Evolutionary conservation across 352 stramenopile genomes (phyloP).

Genomic region (Phytophthora litchii): DNA sequence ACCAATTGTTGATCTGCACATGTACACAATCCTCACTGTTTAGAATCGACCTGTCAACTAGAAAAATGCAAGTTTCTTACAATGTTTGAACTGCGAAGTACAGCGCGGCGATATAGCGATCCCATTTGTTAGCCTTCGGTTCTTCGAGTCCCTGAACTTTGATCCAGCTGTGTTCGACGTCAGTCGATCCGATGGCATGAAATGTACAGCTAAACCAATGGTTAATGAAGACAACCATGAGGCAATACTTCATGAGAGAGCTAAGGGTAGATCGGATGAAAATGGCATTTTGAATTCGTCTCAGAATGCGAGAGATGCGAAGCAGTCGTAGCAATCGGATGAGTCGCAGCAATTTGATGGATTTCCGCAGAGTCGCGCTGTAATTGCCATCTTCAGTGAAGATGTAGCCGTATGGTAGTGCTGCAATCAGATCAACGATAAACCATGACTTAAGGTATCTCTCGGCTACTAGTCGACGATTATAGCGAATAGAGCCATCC

Average conservation of each 20-base stretch:
- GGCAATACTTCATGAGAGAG: slow-evolving; percentile 67
- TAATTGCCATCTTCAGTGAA: slow-evolving; percentile 29
- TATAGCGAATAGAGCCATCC: slow-evolving; percentile 55
- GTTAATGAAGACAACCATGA: slow-evolving; percentile 71
- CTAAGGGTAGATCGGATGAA: slow-evolving; percentile 78
- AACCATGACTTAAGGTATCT: slow-evolving; percentile 62
- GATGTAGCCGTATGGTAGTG: slow-evolving; percentile 57
- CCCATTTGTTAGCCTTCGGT: slow-evolving; percentile 42
- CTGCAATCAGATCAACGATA: slow-evolving; percentile 49
- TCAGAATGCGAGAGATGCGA: slow-evolving; percentile 70
- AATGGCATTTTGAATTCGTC: slow-evolving; percentile 68
- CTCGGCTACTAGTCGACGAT: slow-evolving; percentile 39
- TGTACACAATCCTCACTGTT: neutral
- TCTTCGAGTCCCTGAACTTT: slow-evolving; percentile 40
- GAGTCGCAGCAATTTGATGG: slow-evolving; percentile 65
- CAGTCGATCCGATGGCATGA: slow-evolving; percentile 47
- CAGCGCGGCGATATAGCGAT: slow-evolving; percentile 69
- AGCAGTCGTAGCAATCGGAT: slow-evolving; percentile 67
- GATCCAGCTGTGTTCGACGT: slow-evolving; percentile 53
- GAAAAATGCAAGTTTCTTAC: slow-evolving; percentile 32
- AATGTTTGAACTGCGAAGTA: slow-evolving; percentile 80
- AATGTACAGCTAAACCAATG: slow-evolving; percentile 80
- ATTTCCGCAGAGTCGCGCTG: slow-evolving; percentile 42
- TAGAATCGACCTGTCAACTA: neutral
- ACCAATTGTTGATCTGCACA: slow-evolving; percentile 56